Evolutionary conservation across 2,329 filamentous ascomycete species (phyloP), one percentile per base, ranked within the genome.

Genomic region (Epichloe aotearoae): DNA sequence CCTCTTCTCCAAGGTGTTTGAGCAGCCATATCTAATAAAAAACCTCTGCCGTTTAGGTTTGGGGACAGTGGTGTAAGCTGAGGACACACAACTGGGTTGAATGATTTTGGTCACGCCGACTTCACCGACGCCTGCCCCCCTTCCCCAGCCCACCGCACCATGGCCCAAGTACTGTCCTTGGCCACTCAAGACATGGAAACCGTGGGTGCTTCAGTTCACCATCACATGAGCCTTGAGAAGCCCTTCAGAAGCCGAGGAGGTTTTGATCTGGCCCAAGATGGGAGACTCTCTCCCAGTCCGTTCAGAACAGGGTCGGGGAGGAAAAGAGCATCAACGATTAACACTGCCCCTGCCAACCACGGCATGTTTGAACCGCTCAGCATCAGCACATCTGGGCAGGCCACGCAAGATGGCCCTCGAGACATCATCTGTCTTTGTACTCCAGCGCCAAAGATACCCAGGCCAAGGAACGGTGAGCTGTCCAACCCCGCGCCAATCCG

Each of bases 401-500:
- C 61, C 58, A 59, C 59, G 49, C 57, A 57, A 39, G 64, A 66
- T 42, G 57, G 55, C n/a, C 54, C 61, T 36, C 60, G 66, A 49
- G 73, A 76, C 45, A 60, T 71, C 45, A 73, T 79, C 36, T 81
- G 77, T 62, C 68, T 80, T 54, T 81, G 77, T 58, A 72, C 74
- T 12, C 74, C 75, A 43, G 70, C 72, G 17, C 76, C 76, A 4
- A 80, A 79, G 60, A 73, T 80, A 45, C 77, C 77, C 3, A 69
- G 77, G 51, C 77, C 77, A 50, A 69, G 77, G 45, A 81, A 81
- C 60, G 76, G 77, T 81, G 66, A 67, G 76, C 69, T 20, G 33
- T 34, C 19, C 19, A 23, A 23, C 30, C 19, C 33, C 47, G 26
- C 26, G 26, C 15, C 2, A 46, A 20, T 33, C 37, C 14, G 12